Evolutionary conservation across 371 early-diverging fungal species (phyloP).

Genomic region (Lichtheimia ramosa): DNA sequence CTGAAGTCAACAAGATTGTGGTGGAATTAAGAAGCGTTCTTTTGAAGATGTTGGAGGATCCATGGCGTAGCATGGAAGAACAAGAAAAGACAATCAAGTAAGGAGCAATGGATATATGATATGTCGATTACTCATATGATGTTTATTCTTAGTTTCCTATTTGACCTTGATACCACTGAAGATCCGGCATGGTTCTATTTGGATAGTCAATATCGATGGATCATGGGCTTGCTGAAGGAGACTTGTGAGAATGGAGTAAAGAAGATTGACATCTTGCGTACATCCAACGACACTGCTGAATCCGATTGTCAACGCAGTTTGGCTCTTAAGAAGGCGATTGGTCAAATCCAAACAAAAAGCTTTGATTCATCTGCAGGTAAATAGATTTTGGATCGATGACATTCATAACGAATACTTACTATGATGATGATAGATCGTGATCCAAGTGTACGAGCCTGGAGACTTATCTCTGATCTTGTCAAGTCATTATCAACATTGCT

Average conservation of each 20-base stretch:
- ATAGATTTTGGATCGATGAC: neutral
- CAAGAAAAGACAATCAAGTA: slow-evolving; percentile 90
- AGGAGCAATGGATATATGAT: slow-evolving; percentile 10
- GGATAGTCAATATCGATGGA: slow-evolving; percentile 87
- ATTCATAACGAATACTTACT: neutral
- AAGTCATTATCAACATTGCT: slow-evolving; percentile 76
- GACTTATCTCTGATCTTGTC: slow-evolving; percentile 65
- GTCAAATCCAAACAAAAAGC: slow-evolving; percentile 23
- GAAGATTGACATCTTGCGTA: slow-evolving; percentile 28
- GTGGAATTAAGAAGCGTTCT: slow-evolving; percentile 70
- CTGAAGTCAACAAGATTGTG: slow-evolving; percentile 85
- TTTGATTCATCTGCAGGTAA: slow-evolving; percentile 33
- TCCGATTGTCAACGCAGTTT: slow-evolving; percentile 35
- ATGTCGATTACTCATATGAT: neutral
- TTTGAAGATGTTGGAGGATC: slow-evolving; percentile 74
- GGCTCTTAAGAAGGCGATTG: slow-evolving; percentile 35
- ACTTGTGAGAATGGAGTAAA: slow-evolving; percentile 59
- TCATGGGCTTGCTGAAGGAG: slow-evolving; percentile 71
- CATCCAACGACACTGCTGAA: slow-evolving; percentile 25
- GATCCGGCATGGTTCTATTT: slow-evolving; percentile 94
- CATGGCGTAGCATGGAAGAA: slow-evolving; percentile 80
- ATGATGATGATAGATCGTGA: slow-evolving; percentile 12
- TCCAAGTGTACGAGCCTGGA: slow-evolving; percentile 69
- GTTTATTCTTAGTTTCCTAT: slow-evolving; percentile 53
- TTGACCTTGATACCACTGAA: slow-evolving; percentile 78